Conservation (phyloP, 2,329 filamentous ascomycete genomes). For the Colletotrichum cordylinicola region DNA sequence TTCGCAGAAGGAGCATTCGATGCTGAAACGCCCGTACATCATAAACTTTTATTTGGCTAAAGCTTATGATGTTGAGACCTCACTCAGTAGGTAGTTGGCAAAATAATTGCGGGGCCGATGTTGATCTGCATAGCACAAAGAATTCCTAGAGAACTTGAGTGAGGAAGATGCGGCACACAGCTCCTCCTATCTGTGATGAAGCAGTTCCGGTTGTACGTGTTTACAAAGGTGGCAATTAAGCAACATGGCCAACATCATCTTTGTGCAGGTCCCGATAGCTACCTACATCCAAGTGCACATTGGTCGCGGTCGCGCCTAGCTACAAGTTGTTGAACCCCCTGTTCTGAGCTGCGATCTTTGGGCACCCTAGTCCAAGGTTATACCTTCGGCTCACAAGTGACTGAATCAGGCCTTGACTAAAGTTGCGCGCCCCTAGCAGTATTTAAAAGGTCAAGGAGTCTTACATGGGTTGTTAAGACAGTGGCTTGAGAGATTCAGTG, state of each 20-base stretch:
- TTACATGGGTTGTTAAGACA: not conserved
- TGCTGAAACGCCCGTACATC: not conserved
- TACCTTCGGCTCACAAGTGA: not conserved
- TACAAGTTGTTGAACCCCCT: not conserved
- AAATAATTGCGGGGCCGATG: not conserved
- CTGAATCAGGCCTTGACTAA: not conserved
- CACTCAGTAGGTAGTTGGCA: fast-evolving
- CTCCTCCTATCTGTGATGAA: not conserved
- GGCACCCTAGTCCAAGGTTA: not conserved
- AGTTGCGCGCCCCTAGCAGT: not conserved
- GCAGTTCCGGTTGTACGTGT: not conserved
- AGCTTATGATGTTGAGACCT: not conserved
- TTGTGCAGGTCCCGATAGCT: not conserved
- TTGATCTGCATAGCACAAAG: not conserved
- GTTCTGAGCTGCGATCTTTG: not conserved
- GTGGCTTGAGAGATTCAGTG: not conserved
- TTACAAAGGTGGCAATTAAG: not conserved
- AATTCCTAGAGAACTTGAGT: not conserved
- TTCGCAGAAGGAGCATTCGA: not conserved
- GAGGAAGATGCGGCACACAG: not conserved
- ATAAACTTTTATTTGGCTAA: not conserved
- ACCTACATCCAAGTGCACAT: not conserved
- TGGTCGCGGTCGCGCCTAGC: fast-evolving
- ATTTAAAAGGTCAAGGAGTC: not conserved
- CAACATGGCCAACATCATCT: not conserved